Conservation (phyloP, 495 filamentous ascomycete species). For the Gamarada debralockiae region DNA sequence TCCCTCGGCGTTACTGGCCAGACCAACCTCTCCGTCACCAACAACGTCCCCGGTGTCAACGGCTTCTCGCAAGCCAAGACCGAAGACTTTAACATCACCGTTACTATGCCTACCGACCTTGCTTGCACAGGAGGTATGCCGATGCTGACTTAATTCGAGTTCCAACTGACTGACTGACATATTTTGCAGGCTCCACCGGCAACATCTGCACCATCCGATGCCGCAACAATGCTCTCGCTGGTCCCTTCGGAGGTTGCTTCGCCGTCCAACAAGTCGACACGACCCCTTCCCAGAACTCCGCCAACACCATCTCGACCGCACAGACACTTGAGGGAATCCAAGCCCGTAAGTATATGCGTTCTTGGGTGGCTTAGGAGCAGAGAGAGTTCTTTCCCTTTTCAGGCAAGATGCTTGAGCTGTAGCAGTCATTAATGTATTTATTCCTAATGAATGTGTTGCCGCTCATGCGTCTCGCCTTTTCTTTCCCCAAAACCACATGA, state of each 20-base stretch:
- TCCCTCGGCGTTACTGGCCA: conserved; percentile 36
- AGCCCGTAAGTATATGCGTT: no score
- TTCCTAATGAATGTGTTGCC: no score
- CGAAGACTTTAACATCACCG: conserved; percentile 40
- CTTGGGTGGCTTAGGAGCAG: no score
- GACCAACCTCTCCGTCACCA: conserved; percentile 37
- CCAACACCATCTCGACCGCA: conserved; percentile 29
- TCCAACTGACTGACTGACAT: no score
- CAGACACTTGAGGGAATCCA: conserved; percentile 28
- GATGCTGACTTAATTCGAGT: no score
- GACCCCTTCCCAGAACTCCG: conserved; percentile 30
- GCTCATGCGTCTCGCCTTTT: no score
- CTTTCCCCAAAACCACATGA: no score
- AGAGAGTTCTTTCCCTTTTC: no score
- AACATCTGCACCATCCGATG: conserved; percentile 56
- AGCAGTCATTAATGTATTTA: no score
- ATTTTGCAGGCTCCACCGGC: conserved; percentile 36
- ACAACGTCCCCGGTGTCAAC: conserved; percentile 43
- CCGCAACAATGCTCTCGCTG: conserved; percentile 51
- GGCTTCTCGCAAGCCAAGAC: conserved; percentile 43
- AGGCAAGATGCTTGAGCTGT: no score
- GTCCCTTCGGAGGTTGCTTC: conserved; percentile 53
- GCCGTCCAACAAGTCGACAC: conserved; percentile 41
- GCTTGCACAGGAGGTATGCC: conserved; percentile 38
- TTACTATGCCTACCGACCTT: conserved; percentile 38